Evolutionary conservation across 345 rosid species (phyloP), one percentile per base, ranked within the genome.

Genomic region (Dimocarpus longan): DNA sequence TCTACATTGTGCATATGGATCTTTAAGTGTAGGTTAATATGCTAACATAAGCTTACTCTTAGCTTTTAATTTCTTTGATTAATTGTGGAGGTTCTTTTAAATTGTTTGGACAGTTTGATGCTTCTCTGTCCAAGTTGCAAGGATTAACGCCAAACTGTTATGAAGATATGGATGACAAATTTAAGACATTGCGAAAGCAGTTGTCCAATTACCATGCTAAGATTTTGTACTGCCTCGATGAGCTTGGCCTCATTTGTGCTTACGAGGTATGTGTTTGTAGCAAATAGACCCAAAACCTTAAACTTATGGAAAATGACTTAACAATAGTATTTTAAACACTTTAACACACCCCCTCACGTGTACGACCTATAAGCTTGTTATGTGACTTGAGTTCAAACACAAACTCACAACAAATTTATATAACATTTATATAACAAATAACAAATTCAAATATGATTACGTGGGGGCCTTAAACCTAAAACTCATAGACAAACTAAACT

Each of bases 211-310:
- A 90, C 81, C 79, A 83, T 67, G 79, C 88, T 16, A 93, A 92
- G 84, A 89, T 93, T 79, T 75, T 92, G 84, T 86, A 85, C 80
- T 95, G 97, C 83, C 91, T 95, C 76, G 92, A 92, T 76, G 89
- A 90, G 82, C 94, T 95, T 65, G 98, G 98, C 60, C 91, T 90
- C 69, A 75, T 88, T 57, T 95, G 98, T 83, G 91, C 98, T 56
- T 85, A 87, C 73, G 91, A 92, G 98, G 98, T 93, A 89, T 76
- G 86, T 46, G 52, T 46, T 46, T 1, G 52, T 46, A 46, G 5
- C 12, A 46, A 46, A 46, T 46, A 7, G 10, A 46, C 52, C 52
- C 10, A 46, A 46, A 46, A 46, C 52, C 52, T 46, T 46, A 46
- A 2, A 46, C 37, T 32, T 32, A 32, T 32, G 2, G 37, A 32